Base-by-base conservation (phyloP, 768 basidiomycete species). In the Psilocybe cyanescens region DNA sequence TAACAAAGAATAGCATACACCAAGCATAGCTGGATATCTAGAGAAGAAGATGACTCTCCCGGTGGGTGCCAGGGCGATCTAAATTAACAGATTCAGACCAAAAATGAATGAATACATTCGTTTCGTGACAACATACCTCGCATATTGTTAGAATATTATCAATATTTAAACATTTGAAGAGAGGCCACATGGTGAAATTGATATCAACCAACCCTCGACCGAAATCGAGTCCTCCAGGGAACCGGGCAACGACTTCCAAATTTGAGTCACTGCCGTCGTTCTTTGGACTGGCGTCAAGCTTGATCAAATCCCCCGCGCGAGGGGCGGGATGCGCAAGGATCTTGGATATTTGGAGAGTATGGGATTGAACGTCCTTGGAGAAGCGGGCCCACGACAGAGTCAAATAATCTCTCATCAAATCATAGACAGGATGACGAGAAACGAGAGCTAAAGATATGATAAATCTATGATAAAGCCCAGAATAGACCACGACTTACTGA, bases 161-260 rank as follows among this genome's bases (percentile, higher is more conserved):
- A 58, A 97, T 86, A 68, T 94, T 95, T 61, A 98, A 75, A 61
- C 90, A 91, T 72, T 95, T 91, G 82, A 98, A 97, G 53, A 99
- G 71, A 1, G 96, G 96, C 94, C 95, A 99, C 86, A 97, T 92
- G 41, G 94, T 95, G 71, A 96, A 95, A 75, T 97, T 96, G 70
- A 95, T 92, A 66, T 96, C 94, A 35, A 96, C 92, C 51, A 97
- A 79, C 0, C 95, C 95, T 46, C 89, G 85, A 29, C 95, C 94
- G 69, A 97, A 95, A 74, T 97, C 95, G 48, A 97, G 83, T 17
- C 93, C 92, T n/a, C 95, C 95, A 29, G 93, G 93, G 78, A 95
- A 94, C 52, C 93, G 87, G 24, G 93, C 91, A 41, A 95, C 88
- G 59, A 95, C 92, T 71, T 95, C 93, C 37, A 95, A 79, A 59